Percentiles rank a stretch among this genome's conserved stretches.
Evolutionary conservation across 192 early-diverging fungal genomes (phyloP).

Genomic region (Linnemannia elongata): DNA sequence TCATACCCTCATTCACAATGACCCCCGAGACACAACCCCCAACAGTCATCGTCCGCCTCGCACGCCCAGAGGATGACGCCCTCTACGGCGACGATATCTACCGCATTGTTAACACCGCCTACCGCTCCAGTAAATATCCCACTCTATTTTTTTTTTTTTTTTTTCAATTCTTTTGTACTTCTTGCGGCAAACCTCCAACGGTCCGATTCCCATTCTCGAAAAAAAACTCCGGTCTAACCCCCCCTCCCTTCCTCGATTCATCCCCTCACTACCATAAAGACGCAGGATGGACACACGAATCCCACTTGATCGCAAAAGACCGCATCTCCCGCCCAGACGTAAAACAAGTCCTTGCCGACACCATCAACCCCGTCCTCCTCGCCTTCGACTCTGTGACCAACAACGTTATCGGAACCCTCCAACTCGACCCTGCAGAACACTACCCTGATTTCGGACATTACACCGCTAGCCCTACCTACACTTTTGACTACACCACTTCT

Average conservation of each 20-base stretch:
- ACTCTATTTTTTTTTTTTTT: background rate
- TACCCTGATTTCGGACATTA: conserved; percentile 32
- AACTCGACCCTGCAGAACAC: conserved; percentile 42
- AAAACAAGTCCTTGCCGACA: conserved; percentile 27
- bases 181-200: background rate
- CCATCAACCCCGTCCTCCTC: conserved; percentile 48
- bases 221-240: background rate
- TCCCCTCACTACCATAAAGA: background rate
- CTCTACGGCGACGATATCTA: conserved; percentile 21
- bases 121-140: conserved; percentile 10
- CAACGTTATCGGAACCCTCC: conserved; percentile 58
- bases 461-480: background rate
- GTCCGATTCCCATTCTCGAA: background rate
- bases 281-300: conserved; percentile 28
- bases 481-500: background rate
- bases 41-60: background rate
- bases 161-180: background rate
- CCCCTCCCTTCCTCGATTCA: no score
- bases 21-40: background rate
- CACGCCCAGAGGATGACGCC: conserved; percentile 6
- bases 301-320: conserved; percentile 41
- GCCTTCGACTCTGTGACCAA: conserved; percentile 41
- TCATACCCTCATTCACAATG: background rate
- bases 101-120: conserved; percentile 30
- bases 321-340: conserved; percentile 44